phyloP scores from a whole-genome alignment of 768 basidiomycete genomes.

The Xerocomellus intermedius region DNA sequence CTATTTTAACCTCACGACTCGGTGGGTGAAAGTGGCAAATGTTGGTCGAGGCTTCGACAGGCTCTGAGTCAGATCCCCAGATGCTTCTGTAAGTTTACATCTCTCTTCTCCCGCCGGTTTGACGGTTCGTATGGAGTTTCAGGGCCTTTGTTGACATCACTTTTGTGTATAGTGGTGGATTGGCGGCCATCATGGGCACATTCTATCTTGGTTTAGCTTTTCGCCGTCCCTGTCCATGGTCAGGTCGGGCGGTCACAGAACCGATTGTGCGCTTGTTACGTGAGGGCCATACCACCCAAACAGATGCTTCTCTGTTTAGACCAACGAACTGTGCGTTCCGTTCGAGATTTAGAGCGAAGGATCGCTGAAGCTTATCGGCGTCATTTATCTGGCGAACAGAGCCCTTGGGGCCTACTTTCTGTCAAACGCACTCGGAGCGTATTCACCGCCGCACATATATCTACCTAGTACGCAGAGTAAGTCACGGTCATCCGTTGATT shows the following conservation, averaged over 20 bases:
- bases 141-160: slow-evolving; percentile 25
- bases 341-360: slow-evolving; percentile 20
- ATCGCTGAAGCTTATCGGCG: slow-evolving; percentile 24
- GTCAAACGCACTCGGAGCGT: slow-evolving; percentile 13
- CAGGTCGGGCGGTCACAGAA: slow-evolving; percentile 9
- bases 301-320: slow-evolving; percentile 13
- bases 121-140: slow-evolving; percentile 14
- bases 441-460: slow-evolving; percentile 25
- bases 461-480: slow-evolving; percentile 17
- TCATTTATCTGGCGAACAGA: slow-evolving; percentile 20
- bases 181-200: slow-evolving; percentile 18
- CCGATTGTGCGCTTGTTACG: slow-evolving; percentile 22
- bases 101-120: slow-evolving; percentile 29
- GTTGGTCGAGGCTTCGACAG: slow-evolving; percentile 8
- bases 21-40: slow-evolving; percentile 16
- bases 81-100: slow-evolving; percentile 12
- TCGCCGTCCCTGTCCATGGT: slow-evolving; percentile 12
- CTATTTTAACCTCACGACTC: neutral
- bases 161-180: slow-evolving; percentile 18
- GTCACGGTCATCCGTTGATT: slow-evolving; percentile 12
- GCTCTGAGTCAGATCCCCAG: slow-evolving; percentile 21
- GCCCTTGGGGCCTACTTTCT: slow-evolving; percentile 12
- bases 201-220: slow-evolving; percentile 26
- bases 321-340: slow-evolving; percentile 11
- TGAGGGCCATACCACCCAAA: slow-evolving; percentile 14